Percentiles rank a stretch among this genome's conserved stretches.
These are phyloP conservation scores for Eremochloa ophiuroides DNA, from an alignment of 176 grass and related monocot species.

Conservation along the genomic window DNA sequence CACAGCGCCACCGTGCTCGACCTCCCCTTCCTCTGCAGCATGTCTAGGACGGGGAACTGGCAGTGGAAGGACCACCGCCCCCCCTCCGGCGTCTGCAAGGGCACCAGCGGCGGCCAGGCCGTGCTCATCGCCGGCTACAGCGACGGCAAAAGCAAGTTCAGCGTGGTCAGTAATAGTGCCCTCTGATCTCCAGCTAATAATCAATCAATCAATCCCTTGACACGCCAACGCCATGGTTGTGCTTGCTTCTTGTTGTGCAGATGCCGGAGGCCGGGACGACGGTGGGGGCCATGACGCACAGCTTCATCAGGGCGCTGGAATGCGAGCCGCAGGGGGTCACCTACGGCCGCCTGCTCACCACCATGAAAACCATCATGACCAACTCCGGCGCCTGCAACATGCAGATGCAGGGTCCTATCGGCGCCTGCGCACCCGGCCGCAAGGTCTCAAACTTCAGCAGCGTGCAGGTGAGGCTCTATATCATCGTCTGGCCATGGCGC, in stretches of 20 bases:
- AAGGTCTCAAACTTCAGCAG: slow-evolving; percentile 48
- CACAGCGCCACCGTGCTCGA: slow-evolving; percentile 84
- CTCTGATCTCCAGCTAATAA: neutral
- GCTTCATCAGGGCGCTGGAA: slow-evolving; percentile 67
- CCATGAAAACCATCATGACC: slow-evolving; percentile 60
- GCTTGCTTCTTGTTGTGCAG: neutral
- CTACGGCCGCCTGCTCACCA: slow-evolving; percentile 67
- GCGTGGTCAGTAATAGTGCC: neutral
- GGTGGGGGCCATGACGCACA: slow-evolving; percentile 87
- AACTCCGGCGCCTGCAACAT: slow-evolving; percentile 17
- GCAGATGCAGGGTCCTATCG: slow-evolving; percentile 21
- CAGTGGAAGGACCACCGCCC: neutral
- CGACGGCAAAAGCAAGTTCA: neutral
- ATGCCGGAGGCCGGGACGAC: slow-evolving; percentile 18
- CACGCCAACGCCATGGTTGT: neutral
- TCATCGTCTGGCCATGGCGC: too few species aligned
- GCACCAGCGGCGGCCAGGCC: too few species aligned
- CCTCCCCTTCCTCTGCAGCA: slow-evolving; percentile 63
- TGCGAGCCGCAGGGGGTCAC: slow-evolving; percentile 49
- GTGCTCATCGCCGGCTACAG: too few species aligned
- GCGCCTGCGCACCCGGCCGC: slow-evolving; percentile 23
- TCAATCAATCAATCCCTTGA: neutral
- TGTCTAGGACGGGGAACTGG: neutral
- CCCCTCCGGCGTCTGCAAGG: too few species aligned
- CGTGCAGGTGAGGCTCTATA: slow-evolving; percentile 51